Conservation (phyloP, 2,329 filamentous ascomycete species). For the Plenodomus lindquistii region DNA sequence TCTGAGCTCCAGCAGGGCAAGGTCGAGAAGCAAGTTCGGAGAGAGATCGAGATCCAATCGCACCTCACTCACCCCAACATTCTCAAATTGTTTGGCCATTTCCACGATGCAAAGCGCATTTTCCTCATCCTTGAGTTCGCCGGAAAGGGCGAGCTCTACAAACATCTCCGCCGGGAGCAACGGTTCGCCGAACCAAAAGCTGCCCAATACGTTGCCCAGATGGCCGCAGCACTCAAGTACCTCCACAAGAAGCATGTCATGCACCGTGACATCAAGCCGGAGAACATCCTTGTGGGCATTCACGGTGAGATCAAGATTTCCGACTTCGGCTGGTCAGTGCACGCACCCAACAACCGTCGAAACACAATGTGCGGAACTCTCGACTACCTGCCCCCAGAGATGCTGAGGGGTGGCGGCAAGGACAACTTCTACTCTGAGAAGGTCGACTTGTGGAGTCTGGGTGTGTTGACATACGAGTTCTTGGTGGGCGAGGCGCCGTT, state of each 20-base stretch:
- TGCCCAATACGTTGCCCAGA: slow-evolving; percentile 84
- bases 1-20: slow-evolving; percentile 77
- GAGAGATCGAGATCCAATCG: slow-evolving; percentile 88
- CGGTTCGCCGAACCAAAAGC: slow-evolving; percentile 85
- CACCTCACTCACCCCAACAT: slow-evolving; percentile 87
- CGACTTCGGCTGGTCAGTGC: slow-evolving; percentile 98
- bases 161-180: slow-evolving; percentile 77
- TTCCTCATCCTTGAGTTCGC: slow-evolving; percentile 88
- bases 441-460: slow-evolving; percentile 94
- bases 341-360: slow-evolving; percentile 90
- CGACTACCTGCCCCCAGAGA: slow-evolving; percentile 97
- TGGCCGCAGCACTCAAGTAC: slow-evolving; percentile 87
- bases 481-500: slow-evolving; percentile 95
- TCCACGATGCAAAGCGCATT: slow-evolving; percentile 85
- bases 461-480: slow-evolving; percentile 95
- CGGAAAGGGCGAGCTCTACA: slow-evolving; percentile 84
- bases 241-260: slow-evolving; percentile 97
- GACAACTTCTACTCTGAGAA: slow-evolving; percentile 95
- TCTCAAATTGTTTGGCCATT: slow-evolving; percentile 80
- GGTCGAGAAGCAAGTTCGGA: slow-evolving; percentile 84
- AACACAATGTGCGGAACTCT: slow-evolving; percentile 97
- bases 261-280: slow-evolving; percentile 95
- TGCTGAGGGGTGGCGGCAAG: slow-evolving; percentile 79
- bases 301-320: slow-evolving; percentile 99
- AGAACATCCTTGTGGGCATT: slow-evolving; percentile 94